These are phyloP conservation scores for Tremella fuciformis DNA, from an alignment of 768 basidiomycete genomes.

Conservation along the genomic window DNA sequence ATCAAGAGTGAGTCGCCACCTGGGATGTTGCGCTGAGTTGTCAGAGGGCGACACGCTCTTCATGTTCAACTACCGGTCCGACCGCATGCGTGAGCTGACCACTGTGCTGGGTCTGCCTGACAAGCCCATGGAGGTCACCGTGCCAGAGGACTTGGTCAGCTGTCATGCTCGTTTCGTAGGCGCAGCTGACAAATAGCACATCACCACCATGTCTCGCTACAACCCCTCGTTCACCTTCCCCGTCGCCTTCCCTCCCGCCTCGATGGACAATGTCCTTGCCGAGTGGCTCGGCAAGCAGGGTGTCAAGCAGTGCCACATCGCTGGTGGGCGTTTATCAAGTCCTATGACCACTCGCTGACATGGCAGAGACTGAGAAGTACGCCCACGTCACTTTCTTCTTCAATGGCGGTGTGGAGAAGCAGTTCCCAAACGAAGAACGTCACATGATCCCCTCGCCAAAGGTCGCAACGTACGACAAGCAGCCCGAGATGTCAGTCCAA, in stretches of 20 bases:
- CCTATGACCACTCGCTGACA: not conserved
- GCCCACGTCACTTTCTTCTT: constrained; percentile 98
- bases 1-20: constrained; percentile 64
- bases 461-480: constrained; percentile 88
- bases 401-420: constrained; percentile 93
- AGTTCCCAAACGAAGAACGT: constrained; percentile 76
- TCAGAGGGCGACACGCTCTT: constrained; percentile 82
- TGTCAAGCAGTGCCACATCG: constrained; percentile 82
- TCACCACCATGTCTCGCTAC: constrained; percentile 92
- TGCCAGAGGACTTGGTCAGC: constrained; percentile 76
- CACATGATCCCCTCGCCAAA: constrained; percentile 88
- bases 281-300: constrained; percentile 81
- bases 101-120: constrained; percentile 74
- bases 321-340: constrained; percentile 57
- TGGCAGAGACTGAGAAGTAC: constrained; percentile 91
- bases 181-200: constrained; percentile 57
- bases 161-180: not conserved
- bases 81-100: constrained; percentile 90
- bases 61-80: constrained; percentile 96
- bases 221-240: constrained; percentile 86
- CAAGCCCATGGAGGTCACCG: constrained; percentile 75
- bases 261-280: constrained; percentile 90
- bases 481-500: constrained; percentile 85
- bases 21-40: constrained; percentile 8
- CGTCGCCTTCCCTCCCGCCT: constrained; percentile 88